A percentile compares a stretch with the other conserved stretches of the same genome.
Conservation (phyloP, 257 asterid species). For the Solanum corneliomulleri region DNA sequence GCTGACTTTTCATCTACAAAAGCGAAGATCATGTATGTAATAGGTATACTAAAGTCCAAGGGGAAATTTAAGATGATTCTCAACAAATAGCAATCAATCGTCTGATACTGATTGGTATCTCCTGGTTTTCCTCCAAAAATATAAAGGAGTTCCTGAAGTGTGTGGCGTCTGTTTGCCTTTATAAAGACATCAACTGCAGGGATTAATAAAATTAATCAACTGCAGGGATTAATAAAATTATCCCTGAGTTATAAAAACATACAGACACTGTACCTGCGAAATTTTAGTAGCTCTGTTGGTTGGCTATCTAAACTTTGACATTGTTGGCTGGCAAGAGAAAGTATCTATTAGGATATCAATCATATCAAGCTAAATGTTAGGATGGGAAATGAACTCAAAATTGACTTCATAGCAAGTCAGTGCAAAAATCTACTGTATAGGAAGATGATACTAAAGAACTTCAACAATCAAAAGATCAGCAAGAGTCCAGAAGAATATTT, state of each 20-base stretch:
- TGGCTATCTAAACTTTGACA: too few species aligned
- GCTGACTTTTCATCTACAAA: not conserved
- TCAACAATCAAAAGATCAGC: not conserved
- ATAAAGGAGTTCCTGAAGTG: not conserved
- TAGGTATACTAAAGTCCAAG: not conserved
- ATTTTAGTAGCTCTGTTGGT: not conserved
- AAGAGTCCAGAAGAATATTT: not conserved
- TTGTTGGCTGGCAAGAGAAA: not conserved
- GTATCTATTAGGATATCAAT: not conserved
- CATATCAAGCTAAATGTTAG: not conserved
- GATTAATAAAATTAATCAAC: not conserved
- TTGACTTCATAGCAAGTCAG: not conserved
- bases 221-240: not conserved
- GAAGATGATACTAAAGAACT: not conserved
- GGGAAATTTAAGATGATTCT: not conserved
- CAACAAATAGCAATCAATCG: not conserved
- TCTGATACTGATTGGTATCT: not conserved
- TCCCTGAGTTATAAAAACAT: not conserved
- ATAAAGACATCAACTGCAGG: not conserved
- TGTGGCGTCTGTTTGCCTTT: not conserved
- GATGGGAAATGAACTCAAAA: not conserved
- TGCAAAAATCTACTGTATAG: not conserved
- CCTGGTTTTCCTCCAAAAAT: not conserved
- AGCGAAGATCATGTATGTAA: not conserved
- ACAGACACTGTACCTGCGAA: conserved; percentile 24